A percentile compares a stretch with the other conserved stretches of the same genome.
phyloP scores from a whole-genome alignment of 2,329 filamentous ascomycete genomes.

The Teratosphaeria destructans region DNA sequence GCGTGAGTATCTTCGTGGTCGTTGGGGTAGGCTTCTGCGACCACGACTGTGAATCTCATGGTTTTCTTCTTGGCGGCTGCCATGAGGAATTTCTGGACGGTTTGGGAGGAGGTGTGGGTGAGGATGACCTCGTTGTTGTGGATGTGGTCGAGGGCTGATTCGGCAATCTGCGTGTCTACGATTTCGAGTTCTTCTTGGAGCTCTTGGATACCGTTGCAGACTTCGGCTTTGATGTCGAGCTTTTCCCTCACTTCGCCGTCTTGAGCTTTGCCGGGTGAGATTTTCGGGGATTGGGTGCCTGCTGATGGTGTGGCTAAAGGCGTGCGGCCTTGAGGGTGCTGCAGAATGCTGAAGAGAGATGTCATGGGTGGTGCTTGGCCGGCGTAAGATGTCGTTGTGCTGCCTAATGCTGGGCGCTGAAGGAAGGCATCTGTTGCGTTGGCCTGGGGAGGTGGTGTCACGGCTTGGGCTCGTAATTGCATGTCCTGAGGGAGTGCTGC shows the following conservation, averaged over 20 bases:
- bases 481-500: slow-evolving; percentile 15
- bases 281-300: slow-evolving; percentile 11
- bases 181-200: slow-evolving; percentile 91
- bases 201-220: slow-evolving; percentile 88
- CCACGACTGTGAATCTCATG: slow-evolving; percentile 73
- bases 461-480: neutral
- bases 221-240: slow-evolving; percentile 72
- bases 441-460: neutral
- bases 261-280: slow-evolving; percentile 24
- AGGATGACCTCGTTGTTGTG: slow-evolving; percentile 88
- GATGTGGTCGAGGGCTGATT: slow-evolving; percentile 81
- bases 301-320: slow-evolving; percentile 42
- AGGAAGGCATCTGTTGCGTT: slow-evolving; percentile 1
- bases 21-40: slow-evolving; percentile 65
- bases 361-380: slow-evolving; percentile 46
- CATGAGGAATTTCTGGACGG: slow-evolving; percentile 80
- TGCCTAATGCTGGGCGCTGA: slow-evolving; percentile 51
- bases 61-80: slow-evolving; percentile 72
- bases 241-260: slow-evolving; percentile 26
- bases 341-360: slow-evolving; percentile 82
- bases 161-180: slow-evolving; percentile 86
- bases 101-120: slow-evolving; percentile 74
- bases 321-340: slow-evolving; percentile 46
- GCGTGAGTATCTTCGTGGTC: slow-evolving; percentile 55
- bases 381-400: slow-evolving; percentile 54